A percentile compares a stretch with the other conserved stretches of the same genome.
phyloP scores from a whole-genome alignment of 2,329 filamentous ascomycete species.

The Hawksworthiomyces lignivorus region DNA sequence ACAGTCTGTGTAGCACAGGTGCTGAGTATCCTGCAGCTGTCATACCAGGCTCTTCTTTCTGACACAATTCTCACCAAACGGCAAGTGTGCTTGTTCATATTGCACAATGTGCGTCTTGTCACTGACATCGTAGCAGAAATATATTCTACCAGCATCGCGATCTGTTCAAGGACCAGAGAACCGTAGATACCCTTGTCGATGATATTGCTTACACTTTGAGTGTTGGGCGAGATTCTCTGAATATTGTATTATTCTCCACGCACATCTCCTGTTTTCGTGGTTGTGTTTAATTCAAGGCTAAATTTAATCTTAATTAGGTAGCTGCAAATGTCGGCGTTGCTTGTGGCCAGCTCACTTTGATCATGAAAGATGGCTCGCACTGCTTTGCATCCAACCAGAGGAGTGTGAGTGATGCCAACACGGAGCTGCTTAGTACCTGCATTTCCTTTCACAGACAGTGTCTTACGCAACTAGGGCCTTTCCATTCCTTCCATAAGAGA shows the following conservation, averaged over 20 bases:
- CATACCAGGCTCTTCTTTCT: constrained; percentile 49
- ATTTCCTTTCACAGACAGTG: background rate
- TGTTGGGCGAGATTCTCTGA: constrained; percentile 55
- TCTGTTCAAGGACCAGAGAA: constrained; percentile 60
- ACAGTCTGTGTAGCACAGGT: constrained; percentile 38
- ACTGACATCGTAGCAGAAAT: constrained; percentile 48
- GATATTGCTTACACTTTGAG: constrained; percentile 64
- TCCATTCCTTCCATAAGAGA: constrained; percentile 49
- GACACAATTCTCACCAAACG: constrained; percentile 54
- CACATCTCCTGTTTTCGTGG: too few relatives aligned
- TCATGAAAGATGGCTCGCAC: constrained; percentile 20
- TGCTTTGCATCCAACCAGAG: constrained; percentile 4
- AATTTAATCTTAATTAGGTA: constrained; percentile 46
- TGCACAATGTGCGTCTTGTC: too few relatives aligned
- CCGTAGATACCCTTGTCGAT: constrained; percentile 67
- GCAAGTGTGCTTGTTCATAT: constrained; percentile 25
- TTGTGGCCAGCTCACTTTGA: constrained; percentile 46
- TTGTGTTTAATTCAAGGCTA: constrained; percentile 2
- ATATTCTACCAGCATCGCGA: constrained; percentile 72
- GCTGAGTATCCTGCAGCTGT: constrained; percentile 50
- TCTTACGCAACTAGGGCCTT: constrained; percentile 46
- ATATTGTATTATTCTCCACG: constrained; percentile 46
- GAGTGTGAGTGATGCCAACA: constrained; percentile 2
- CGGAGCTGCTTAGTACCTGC: background rate
- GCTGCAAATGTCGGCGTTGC: constrained; percentile 68